These are phyloP conservation scores for Leishmania braziliensis DNA, from an alignment of 208 protist species.

Conservation along the genomic window DNA sequence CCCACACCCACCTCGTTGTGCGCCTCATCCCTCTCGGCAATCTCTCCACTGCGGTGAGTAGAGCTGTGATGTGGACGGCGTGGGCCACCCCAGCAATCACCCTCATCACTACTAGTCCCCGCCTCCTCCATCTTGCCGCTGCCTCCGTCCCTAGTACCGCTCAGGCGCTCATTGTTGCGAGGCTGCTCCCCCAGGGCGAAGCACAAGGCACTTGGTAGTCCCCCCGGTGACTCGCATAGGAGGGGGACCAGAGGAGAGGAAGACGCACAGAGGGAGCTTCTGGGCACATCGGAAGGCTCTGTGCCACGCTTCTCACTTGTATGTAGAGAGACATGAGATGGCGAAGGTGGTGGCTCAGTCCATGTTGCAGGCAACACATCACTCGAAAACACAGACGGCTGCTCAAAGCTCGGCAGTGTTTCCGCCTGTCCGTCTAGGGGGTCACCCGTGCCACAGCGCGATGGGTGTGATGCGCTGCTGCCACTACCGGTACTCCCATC, in stretches of 20 bases:
- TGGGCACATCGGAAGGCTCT: neutral
- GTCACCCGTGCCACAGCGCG: neutral
- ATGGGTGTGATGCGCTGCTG: neutral
- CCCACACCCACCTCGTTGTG: neutral
- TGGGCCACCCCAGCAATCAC: neutral
- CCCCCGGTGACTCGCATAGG: neutral
- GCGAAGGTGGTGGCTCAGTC: neutral
- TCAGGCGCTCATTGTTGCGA: neutral
- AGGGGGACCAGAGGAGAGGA: neutral
- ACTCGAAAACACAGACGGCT: neutral
- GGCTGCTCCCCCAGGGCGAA: neutral
- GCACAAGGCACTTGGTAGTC: neutral
- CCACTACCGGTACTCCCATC: neutral
- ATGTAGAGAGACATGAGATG: neutral
- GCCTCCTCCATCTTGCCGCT: constrained; percentile 1
- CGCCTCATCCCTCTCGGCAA: neutral
- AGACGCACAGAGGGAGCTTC: neutral
- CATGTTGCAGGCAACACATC: neutral
- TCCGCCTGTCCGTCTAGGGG: neutral
- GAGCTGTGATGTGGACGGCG: neutral
- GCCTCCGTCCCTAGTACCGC: neutral
- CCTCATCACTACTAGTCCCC: neutral
- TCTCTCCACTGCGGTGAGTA: neutral
- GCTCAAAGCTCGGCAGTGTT: neutral
- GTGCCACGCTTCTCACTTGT: neutral